Base-by-base conservation (phyloP, 2,329 filamentous ascomycete species). In the Scytalidium sp. region DNA sequence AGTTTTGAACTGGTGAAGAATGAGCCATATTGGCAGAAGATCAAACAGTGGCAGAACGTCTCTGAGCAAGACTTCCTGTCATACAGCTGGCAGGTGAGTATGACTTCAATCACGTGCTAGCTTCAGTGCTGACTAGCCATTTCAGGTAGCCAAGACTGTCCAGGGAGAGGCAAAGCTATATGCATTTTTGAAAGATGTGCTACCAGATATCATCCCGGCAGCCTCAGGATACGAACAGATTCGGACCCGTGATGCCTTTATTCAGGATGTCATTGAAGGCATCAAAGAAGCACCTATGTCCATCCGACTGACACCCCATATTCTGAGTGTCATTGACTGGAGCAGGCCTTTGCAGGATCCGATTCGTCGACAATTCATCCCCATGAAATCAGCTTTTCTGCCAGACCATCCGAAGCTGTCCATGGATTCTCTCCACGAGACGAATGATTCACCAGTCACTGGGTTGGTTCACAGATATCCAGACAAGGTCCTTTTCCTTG, bases 401-500 rank as follows among this genome's bases (percentile, higher is more conserved):
- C 67, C 72, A 1, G 78, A 85, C 53, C 81, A 85, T 56, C 75
- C 76, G 0, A 70, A 72, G 46, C 57, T 80, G n/a, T 67, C 66
- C 0, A 60, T 83, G 3, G 83, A 85, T 60, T 82, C 81, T 1
- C 65, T 85, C n/a, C 69, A 79, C 41, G 82, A 86, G 67, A 67
- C 69, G 22, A 65, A 67, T 3, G 80, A 85, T 56, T 78, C 74
- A 6, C 78, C 79, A 0, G 78, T 83, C 2, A 67, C 71, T 15
- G 80, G 79, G 0, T 63, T 85, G 2, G 79, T 85, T 2, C 81
- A 85, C 61, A 73, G 82, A n/a, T 86, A 87, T 60, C 75, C 75
- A 0, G 80, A 84, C 51, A 84, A 82, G 62, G 81, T 77, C 2
- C 64, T 86, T 5, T 83, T 86, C 48, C 66, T 85, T 23, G 75